Base-by-base conservation (phyloP, 2,329 filamentous ascomycete genomes). In the Eutypella sp. region DNA sequence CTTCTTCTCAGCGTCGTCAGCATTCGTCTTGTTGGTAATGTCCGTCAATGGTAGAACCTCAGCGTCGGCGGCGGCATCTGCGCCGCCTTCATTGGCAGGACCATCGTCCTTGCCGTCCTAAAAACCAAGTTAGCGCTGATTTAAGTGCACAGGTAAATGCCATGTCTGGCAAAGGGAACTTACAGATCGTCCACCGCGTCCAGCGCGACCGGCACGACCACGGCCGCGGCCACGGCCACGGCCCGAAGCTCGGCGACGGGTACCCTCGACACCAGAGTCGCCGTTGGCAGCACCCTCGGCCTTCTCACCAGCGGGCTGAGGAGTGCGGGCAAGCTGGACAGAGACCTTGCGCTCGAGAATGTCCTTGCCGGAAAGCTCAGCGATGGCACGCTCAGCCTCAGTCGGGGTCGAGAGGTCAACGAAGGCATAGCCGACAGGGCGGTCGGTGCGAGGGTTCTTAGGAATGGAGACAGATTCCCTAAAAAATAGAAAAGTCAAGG, bases 401-500 rank as follows among this genome's bases (percentile, higher is more conserved):
- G 82, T 83, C 50, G 93, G 89, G 55, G 92, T 96, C 52, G 89
- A 95, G 57, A 99, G 87, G 67, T 97, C 93, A 69, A 99, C 93
- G 69, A 99, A 99, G 67, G 93, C 93, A 72, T 97, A 99, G 67
- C 93, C 93, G 69, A 99, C 93, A 56, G 93, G 92, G 68, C 93
- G 92, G 73, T 90, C 92, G 73, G 92, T 99, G 72, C 93, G 92
- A 67, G 93, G 93, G 80, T 99, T 97, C 82, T 95, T 96, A 59
- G 93, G 93, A 73, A 99, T 99, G 61, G 93, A 97, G 71, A 92
- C 92, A 71, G 89, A 95, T 80, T 99, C 93, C 73, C 93, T 97
- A 57, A 47, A 40, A 41, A 44, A 47, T 59, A 51, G n/a, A n/a
- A n/a, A n/a, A n/a, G n/a, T n/a, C n/a, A n/a, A n/a, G n/a, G n/a